Conservation (phyloP, 2,329 filamentous ascomycete genomes). For the Calycina herbarum region DNA sequence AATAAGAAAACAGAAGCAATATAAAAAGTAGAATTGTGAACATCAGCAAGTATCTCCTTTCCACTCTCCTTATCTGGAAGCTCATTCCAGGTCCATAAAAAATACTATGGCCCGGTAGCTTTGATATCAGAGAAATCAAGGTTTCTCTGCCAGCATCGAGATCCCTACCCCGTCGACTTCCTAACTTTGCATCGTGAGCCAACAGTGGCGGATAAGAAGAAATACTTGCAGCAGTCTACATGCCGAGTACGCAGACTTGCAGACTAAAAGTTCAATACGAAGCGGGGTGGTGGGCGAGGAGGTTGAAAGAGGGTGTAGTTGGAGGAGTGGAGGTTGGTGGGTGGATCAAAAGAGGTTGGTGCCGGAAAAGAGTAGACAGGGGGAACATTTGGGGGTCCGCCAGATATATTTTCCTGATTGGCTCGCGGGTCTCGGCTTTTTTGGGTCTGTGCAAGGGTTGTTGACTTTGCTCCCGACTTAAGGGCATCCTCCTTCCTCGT, state of each 20-base stretch:
- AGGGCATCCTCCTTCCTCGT: background rate
- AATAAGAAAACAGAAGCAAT: background rate
- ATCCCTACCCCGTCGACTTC: background rate
- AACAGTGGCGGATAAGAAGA: background rate
- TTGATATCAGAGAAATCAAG: constrained; percentile 3
- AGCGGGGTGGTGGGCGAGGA: background rate
- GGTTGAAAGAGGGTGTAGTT: background rate
- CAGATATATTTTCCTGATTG: background rate
- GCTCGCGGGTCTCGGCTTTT: background rate
- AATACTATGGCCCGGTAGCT: background rate
- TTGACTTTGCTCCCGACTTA: constrained; percentile 9
- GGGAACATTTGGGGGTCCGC: background rate
- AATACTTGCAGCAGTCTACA: background rate
- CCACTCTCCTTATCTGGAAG: background rate
- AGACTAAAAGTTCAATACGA: background rate
- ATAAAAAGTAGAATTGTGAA: background rate
- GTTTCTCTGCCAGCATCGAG: background rate
- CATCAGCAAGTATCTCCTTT: background rate
- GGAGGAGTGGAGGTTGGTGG: constrained; percentile 3
- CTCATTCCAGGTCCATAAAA: background rate
- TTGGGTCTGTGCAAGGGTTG: constrained; percentile 7
- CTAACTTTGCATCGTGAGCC: background rate
- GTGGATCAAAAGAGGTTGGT: background rate
- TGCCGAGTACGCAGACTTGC: background rate
- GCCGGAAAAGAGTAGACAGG: background rate